Percentiles rank a stretch among this genome's conserved stretches.
Conservation (phyloP, 2,329 filamentous ascomycete genomes). For the Botrytis sinoallii region DNA sequence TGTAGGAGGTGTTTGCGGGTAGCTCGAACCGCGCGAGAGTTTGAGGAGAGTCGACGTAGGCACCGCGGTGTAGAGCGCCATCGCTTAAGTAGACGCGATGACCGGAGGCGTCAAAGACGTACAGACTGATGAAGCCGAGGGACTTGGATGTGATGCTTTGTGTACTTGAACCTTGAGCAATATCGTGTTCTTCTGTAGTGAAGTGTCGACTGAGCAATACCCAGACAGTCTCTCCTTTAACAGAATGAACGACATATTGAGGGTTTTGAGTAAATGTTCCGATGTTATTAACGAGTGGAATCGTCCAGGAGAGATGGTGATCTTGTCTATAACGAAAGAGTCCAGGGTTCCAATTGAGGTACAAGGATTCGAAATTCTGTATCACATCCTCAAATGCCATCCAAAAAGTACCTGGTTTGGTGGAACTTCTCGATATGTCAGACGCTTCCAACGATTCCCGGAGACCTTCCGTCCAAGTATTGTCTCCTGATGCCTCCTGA, state of each 20-base stretch:
- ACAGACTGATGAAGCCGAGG: conserved; percentile 81
- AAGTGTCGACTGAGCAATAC: conserved; percentile 85
- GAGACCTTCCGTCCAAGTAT: conserved; percentile 29
- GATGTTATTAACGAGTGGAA: conserved; percentile 47
- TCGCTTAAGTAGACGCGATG: conserved; percentile 72
- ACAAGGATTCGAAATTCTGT: conserved; percentile 92
- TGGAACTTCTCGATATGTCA: conserved; percentile 32
- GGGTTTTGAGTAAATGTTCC: conserved; percentile 63
- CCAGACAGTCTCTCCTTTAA: conserved; percentile 67
- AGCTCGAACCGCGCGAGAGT: conserved; percentile 74
- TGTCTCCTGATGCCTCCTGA: conserved; percentile 7
- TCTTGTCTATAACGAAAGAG: conserved; percentile 81
- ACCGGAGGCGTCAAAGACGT: conserved; percentile 71
- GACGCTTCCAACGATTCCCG: conserved; percentile 28
- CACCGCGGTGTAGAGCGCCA: conserved; percentile 66
- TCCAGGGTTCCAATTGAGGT: conserved; percentile 93
- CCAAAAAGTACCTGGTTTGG: conserved; percentile 78
- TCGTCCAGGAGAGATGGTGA: conserved; percentile 82
- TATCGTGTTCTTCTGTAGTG: conserved; percentile 60
- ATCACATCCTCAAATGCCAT: conserved; percentile 83
- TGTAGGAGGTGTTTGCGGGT: conserved; percentile 46
- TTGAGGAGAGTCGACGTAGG: conserved; percentile 93
- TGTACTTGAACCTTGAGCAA: conserved; percentile 45
- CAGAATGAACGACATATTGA: conserved; percentile 67
- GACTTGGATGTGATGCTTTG: conserved; percentile 36